Base-by-base conservation (phyloP, 768 basidiomycete species). In the Cystobasidium onofrii region DNA sequence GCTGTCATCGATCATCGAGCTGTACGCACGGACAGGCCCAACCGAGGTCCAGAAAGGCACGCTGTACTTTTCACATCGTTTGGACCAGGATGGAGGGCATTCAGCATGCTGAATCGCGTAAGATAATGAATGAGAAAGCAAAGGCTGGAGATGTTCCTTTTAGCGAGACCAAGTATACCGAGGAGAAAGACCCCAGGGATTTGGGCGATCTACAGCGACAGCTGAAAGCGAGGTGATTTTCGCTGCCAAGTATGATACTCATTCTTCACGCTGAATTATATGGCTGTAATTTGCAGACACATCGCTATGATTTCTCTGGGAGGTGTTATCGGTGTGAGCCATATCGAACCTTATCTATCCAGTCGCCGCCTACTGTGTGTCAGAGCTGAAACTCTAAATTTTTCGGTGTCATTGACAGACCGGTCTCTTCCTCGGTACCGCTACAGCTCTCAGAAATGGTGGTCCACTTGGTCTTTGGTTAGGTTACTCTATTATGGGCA, bases 351-450 rank as follows among this genome's bases (percentile, higher is more conserved):
- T n/a, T 31, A 63, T 27, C 43, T 12, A 39, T 43, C 23, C 57
- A 27, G 33, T n/a, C n/a, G n/a, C 57, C 57, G 57, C 17, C 63
- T 64, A 15, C 43, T 27, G 63, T 43, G 15, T 36, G 23, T 46
- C 9, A 15, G 36, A 61, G n/a, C 4, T 61, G 18, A 60, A 60
- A 34, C 12, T 39, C 57, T 60, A 27, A 60, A 60, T 60, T 13
- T 60, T 15, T 17, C 25, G 7, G 3, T 12, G 15, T 34, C 17
- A 31, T 27, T 46, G 7, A 69, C 63, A 43, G 20, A 86, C 85
- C 1, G 86, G 87, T 63, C 81, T 87, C 1, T 87, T 88, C 79
- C 79, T 88, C 17, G 85, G 85, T 4, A 84, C 85, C 1, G 87
- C 85, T 0, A 81, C 75, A 4, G 80, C 82, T 3, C 82, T 87